These are phyloP conservation scores for Alternaria sp. DNA, from an alignment of 2,329 filamentous ascomycete species.

Conservation along the genomic window DNA sequence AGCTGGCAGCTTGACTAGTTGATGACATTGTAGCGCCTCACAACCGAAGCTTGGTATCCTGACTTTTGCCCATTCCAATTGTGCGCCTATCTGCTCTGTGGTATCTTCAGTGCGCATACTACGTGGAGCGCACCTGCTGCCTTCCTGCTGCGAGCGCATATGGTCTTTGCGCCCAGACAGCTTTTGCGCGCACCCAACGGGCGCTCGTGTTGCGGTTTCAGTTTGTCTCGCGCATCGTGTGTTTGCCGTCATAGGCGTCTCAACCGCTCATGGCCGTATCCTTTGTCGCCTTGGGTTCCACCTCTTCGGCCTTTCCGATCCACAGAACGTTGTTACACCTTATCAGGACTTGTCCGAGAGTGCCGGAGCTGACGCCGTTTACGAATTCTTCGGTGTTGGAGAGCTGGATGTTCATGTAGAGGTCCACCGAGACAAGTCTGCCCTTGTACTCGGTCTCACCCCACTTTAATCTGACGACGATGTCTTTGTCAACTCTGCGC, in stretches of 20 bases:
- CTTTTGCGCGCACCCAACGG: background rate
- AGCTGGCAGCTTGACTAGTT: conserved; percentile 15
- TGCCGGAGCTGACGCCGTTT: conserved; percentile 82
- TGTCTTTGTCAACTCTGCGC: conserved; percentile 81
- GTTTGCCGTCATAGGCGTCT: conserved; percentile 10
- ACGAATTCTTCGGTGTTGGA: conserved; percentile 91
- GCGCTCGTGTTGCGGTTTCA: background rate
- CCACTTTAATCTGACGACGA: conserved; percentile 96
- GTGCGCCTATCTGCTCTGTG: conserved; percentile 16
- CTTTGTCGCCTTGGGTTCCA: conserved; percentile 50
- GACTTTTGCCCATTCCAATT: conserved; percentile 10
- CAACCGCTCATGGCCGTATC: conserved; percentile 52
- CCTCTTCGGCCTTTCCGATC: conserved; percentile 68
- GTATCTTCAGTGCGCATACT: conserved; percentile 19
- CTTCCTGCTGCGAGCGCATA: background rate
- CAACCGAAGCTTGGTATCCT: conserved; percentile 8
- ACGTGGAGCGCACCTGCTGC: conserved; percentile 4
- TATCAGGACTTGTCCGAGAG: conserved; percentile 89
- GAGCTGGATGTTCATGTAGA: conserved; percentile 99
- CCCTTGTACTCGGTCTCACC: conserved; percentile 97
- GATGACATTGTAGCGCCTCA: conserved; percentile 6
- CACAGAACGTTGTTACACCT: conserved; percentile 99
- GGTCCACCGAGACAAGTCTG: conserved; percentile 88
- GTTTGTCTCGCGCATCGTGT: conserved; percentile 1
- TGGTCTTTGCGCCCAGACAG: background rate